phyloP scores from a whole-genome alignment of 768 basidiomycete species.

The Thelephora aurantiotincta region DNA sequence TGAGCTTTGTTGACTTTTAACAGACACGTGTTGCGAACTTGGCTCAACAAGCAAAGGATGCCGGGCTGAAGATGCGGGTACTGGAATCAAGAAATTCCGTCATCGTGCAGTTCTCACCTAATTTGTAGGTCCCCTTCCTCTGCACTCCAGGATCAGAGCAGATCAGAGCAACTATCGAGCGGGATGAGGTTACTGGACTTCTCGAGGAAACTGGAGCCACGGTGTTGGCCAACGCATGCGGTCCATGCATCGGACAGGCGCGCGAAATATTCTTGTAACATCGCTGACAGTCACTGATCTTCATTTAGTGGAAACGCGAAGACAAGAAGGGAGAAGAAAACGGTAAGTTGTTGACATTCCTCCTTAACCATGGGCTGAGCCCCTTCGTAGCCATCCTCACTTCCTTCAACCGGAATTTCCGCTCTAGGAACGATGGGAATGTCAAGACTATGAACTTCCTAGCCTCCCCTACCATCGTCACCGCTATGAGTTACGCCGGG shows the following conservation, averaged over 20 bases:
- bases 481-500: conserved; percentile 95
- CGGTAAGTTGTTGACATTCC: conserved; percentile 30
- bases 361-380: conserved; percentile 1
- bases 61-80: conserved; percentile 67
- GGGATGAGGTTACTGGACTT: conserved; percentile 72
- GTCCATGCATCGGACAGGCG: conserved; percentile 95
- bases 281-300: background rate
- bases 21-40: conserved; percentile 87
- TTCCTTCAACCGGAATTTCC: conserved; percentile 94
- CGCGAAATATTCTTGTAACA: conserved; percentile 7
- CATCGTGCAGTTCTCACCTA: background rate
- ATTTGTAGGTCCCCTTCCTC: conserved; percentile 57
- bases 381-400: conserved; percentile 69
- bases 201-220: conserved; percentile 85
- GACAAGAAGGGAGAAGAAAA: conserved; percentile 85
- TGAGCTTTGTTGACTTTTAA: conserved; percentile 2
- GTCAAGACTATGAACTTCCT: conserved; percentile 93
- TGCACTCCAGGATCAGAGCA: conserved; percentile 91
- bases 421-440: conserved; percentile 95
- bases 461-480: conserved; percentile 92
- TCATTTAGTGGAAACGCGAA: conserved; percentile 75
- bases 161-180: conserved; percentile 94
- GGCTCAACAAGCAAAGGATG: conserved; percentile 76
- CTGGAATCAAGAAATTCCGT: conserved; percentile 5
- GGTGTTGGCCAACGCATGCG: conserved; percentile 95